phyloP scores from a whole-genome alignment of 805 yeast species.

The Huiozyma naganishii region DNA sequence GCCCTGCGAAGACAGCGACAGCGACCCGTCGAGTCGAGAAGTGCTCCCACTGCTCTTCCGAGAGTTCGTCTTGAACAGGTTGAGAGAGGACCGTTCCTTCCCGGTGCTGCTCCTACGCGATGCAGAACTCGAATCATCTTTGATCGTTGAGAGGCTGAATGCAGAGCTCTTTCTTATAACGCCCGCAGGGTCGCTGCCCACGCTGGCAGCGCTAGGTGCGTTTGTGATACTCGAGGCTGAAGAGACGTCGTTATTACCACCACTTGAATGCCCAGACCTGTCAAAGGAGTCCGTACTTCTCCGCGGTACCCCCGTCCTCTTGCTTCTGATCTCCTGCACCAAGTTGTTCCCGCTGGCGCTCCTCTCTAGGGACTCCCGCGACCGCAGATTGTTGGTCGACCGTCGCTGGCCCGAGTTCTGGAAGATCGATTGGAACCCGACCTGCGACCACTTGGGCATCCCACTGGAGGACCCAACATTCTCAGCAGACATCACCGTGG shows the following conservation, averaged over 20 bases:
- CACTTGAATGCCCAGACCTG: neutral
- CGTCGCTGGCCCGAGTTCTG: conserved; percentile 6
- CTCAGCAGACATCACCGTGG: neutral
- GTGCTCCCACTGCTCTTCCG: conserved; percentile 4
- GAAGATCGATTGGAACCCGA: conserved; percentile 13
- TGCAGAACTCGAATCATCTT: neutral
- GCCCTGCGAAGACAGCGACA: neutral
- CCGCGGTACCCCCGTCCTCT: neutral
- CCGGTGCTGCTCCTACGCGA: neutral
- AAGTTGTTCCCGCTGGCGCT: no score
- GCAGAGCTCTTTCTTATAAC: conserved; percentile 3
- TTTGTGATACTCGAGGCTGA: no score
- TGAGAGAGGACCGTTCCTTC: conserved; percentile 4
- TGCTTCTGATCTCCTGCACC: no score
- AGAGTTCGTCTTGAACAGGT: conserved; percentile 8
- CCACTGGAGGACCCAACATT: neutral
- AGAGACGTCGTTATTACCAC: neutral
- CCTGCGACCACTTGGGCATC: conserved; percentile 10
- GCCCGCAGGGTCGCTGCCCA: no score
- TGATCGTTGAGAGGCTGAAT: conserved; percentile 1
- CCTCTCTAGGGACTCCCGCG: neutral
- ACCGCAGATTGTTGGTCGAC: conserved; percentile 3
- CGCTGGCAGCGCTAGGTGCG: no score
- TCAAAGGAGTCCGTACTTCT: conserved; percentile 4
- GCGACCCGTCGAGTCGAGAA: neutral